Evolutionary conservation across 2,329 filamentous ascomycete genomes (phyloP).

Genomic region (Penicillium sclerotiorum): DNA sequence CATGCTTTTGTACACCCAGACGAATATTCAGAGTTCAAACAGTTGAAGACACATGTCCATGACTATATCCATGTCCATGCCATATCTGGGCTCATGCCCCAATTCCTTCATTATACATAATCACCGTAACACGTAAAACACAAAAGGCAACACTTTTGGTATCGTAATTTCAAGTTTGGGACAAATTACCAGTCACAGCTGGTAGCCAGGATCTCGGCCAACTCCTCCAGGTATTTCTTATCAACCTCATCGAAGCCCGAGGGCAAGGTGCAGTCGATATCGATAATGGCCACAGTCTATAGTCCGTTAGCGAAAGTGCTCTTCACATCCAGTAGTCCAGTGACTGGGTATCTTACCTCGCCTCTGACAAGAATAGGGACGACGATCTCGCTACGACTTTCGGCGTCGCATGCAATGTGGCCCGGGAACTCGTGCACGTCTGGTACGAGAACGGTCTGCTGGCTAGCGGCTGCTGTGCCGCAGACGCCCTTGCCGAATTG

Average conservation of each 20-base stretch:
- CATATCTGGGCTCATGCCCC: background rate
- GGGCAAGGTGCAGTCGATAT: conserved; percentile 49
- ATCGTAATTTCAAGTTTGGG: background rate
- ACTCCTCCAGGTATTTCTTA: conserved; percentile 43
- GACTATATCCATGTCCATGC: background rate
- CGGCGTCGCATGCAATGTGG: conserved; percentile 54
- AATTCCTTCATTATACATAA: conserved; percentile 1
- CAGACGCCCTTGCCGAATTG: conserved; percentile 51
- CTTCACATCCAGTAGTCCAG: no score
- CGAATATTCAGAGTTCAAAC: background rate
- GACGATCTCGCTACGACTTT: conserved; percentile 54
- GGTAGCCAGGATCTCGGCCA: conserved; percentile 44
- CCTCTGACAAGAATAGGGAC: conserved; percentile 47
- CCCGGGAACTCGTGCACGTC: conserved; percentile 50
- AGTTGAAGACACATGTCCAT: background rate
- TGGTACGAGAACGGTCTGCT: conserved; percentile 45
- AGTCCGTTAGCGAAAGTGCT: conserved; percentile 2
- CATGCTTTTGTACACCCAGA: no score
- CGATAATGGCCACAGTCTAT: conserved; percentile 53
- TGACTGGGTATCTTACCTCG: conserved; percentile 37
- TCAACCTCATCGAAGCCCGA: conserved; percentile 50
- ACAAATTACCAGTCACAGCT: conserved; percentile 45
- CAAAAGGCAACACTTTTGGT: background rate
- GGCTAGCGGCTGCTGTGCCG: conserved; percentile 45
- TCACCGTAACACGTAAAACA: conserved; percentile 12